Evolutionary conservation across 306 rosid species (phyloP), one percentile per base, ranked within the genome.

Genomic region (Trifolium fragiferum): DNA sequence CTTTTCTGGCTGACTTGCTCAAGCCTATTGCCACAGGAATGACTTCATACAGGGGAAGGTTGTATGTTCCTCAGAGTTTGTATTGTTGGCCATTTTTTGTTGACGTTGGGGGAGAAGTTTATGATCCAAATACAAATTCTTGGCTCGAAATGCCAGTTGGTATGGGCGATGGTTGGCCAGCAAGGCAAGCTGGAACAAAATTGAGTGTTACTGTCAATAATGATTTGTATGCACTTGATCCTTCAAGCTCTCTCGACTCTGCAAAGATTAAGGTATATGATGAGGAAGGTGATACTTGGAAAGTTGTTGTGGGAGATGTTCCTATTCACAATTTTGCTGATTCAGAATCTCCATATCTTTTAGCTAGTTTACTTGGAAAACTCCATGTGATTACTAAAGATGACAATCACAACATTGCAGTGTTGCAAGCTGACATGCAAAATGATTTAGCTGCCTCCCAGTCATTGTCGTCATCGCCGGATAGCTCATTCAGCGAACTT

Each of bases 21-120:
- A 84, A 84, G 78, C 87, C 87, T 77, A 80, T 80, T 62, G 87
- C 87, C 41, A 80, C 84, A 1, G 87, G 87, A 73, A 80, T 80
- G 80, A 78, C 82, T 73, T 77, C 87, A 63, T 84, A 80, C 63
- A 68, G 57, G 75, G 87, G 84, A 55, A 80, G 84, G 80, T 64
- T 84, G 68, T 77, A 73, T 53, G 87, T 84, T 47, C 87, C 87
- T 68, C 82, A 84, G 75, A 84, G 87, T 80, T 80, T 84, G 77
- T 77, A 77, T 80, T 84, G 82, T 74, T 80, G 85, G 80, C 81
- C 87, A 1, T 73, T 80, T 77, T 84, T 80, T 32, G 82, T 80
- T 43, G 85, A 84, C 74, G 85, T 73, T 20, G 87, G 87, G 53
- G 83, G 85, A n/a, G 87, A 84, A 63, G 81, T 81, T 63, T 84